phyloP scores from a whole-genome alignment of 192 early-diverging fungal species.

The Coemansia sp. region DNA sequence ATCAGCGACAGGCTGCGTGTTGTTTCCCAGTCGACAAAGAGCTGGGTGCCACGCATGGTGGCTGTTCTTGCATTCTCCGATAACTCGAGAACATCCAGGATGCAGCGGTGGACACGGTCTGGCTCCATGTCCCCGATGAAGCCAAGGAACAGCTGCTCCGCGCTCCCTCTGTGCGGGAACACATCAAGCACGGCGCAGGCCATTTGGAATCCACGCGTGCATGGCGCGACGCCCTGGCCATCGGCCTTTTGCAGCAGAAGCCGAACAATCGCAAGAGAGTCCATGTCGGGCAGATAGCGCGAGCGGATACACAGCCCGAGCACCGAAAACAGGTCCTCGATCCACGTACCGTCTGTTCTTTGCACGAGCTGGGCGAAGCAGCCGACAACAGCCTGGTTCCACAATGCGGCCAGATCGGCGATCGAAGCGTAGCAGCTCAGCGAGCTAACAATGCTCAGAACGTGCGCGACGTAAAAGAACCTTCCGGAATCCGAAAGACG shows the following conservation, averaged over 20 bases:
- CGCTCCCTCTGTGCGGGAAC: conserved; percentile 7
- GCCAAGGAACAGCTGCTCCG: conserved; percentile 7
- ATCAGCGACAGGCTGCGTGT: conserved; percentile 32
- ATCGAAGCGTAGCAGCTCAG: conserved; percentile 25
- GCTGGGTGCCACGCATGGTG: conserved; percentile 2
- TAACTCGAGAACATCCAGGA: conserved; percentile 27
- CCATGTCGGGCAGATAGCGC: conserved; percentile 27
- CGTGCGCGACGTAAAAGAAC: conserved; percentile 57
- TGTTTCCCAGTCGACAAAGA: conserved; percentile 30
- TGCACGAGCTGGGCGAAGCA: conserved; percentile 11
- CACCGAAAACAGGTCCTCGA: conserved; percentile 21
- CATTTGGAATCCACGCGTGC: conserved; percentile 11
- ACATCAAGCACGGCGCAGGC: conserved; percentile 32
- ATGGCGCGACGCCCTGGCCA: background rate
- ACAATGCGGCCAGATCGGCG: conserved; percentile 26
- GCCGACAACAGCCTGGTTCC: conserved; percentile 37
- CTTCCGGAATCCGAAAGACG: conserved; percentile 39
- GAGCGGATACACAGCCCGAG: conserved; percentile 38
- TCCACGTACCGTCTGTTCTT: conserved; percentile 3
- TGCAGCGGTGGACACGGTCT: conserved; percentile 12
- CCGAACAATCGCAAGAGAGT: conserved; percentile 10
- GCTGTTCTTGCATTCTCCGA: conserved; percentile 7
- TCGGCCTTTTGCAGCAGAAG: conserved; percentile 7
- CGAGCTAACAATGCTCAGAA: conserved; percentile 52
- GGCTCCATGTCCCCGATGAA: conserved; percentile 17